Evolutionary conservation across 495 filamentous ascomycete species (phyloP).

Genomic region (Aspergillus hancockii): DNA sequence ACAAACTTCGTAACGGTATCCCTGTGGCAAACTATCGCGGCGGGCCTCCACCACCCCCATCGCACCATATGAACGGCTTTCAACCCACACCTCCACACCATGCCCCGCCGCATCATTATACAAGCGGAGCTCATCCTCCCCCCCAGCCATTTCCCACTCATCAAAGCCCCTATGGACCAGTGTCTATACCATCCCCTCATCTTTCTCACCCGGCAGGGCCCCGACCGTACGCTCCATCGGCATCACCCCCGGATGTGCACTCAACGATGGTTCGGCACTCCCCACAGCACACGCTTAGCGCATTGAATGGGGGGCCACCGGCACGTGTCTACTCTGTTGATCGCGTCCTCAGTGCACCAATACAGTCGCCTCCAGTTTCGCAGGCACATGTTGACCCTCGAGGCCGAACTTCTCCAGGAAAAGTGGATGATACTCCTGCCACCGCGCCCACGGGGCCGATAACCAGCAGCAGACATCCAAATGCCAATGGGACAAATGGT

Average conservation of each 20-base stretch:
- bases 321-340: conserved; percentile 39
- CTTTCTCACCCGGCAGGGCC: conserved; percentile 36
- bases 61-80: conserved; percentile 35
- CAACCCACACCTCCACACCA: conserved; percentile 31
- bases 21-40: conserved; percentile 32
- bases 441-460: conserved; percentile 25
- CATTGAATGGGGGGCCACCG: conserved; percentile 40
- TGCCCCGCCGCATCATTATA: conserved; percentile 36
- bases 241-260: conserved; percentile 46
- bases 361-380: conserved; percentile 39
- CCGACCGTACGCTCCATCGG: conserved; percentile 46
- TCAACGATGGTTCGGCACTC: conserved; percentile 45
- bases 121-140: conserved; percentile 35
- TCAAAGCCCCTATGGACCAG: conserved; percentile 44
- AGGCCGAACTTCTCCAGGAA: conserved; percentile 34
- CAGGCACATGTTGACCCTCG: conserved; percentile 38
- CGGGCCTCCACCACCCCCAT: conserved; percentile 22
- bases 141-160: conserved; percentile 40
- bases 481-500: conserved; percentile 37
- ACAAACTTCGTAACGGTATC: conserved; percentile 39
- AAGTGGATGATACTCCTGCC: conserved; percentile 35
- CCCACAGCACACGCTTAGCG: conserved; percentile 41
- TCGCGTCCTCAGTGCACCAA: conserved; percentile 35
- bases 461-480: conserved; percentile 32
- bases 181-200: conserved; percentile 43